Percentiles rank a stretch among this genome's conserved stretches.
These are phyloP conservation scores for Gossypioides kirkii DNA, from an alignment of 345 rosid genomes.

Conservation along the genomic window DNA sequence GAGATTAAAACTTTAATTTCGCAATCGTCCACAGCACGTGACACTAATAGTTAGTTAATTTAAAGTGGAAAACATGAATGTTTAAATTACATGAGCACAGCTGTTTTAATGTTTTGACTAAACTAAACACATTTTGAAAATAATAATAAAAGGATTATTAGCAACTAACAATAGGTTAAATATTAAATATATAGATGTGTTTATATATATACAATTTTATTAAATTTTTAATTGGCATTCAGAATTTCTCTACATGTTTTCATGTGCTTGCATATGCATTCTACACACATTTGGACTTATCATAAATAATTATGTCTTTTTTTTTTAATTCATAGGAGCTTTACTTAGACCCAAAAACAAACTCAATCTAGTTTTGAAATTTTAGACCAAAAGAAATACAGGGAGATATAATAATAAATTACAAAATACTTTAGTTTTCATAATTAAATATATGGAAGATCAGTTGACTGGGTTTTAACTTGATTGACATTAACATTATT, in stretches of 20 bases:
- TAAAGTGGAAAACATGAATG: not conserved
- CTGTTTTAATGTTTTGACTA: not conserved
- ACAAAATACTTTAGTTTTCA: too few relatives aligned
- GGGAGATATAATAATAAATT: too few relatives aligned
- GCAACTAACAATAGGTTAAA: not conserved
- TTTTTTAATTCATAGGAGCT: not conserved
- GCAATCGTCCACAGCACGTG: fast-evolving
- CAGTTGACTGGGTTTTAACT: too few relatives aligned
- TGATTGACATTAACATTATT: too few relatives aligned
- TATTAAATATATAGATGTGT: not conserved
- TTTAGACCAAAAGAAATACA: too few relatives aligned
- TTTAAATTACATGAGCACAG: not conserved
- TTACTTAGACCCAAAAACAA: not conserved
- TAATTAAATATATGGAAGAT: too few relatives aligned
- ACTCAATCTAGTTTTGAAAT: too few relatives aligned
- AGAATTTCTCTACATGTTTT: not conserved
- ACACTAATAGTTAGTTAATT: not conserved
- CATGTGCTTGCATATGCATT: not conserved
- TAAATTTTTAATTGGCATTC: not conserved
- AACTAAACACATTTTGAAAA: not conserved
- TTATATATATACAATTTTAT: not conserved
- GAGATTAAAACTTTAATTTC: too few relatives aligned
- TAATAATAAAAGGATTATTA: too few relatives aligned
- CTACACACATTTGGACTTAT: not conserved
- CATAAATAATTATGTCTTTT: too few relatives aligned